These are phyloP conservation scores for Camelina laxa DNA, from an alignment of 345 rosid species.

Conservation along the genomic window DNA sequence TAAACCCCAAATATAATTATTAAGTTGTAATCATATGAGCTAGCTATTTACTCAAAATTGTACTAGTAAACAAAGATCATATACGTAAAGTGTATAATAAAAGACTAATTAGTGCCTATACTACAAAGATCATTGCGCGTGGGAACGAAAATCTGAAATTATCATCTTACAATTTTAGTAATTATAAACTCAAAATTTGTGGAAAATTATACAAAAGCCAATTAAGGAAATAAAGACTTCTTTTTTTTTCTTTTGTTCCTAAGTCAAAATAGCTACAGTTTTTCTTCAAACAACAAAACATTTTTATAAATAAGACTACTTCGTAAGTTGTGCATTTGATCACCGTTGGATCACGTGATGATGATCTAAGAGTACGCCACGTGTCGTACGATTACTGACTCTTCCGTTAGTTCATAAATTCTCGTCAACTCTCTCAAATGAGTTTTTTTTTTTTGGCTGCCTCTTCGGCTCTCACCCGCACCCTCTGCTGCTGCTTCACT, in stretches of 20 bases:
- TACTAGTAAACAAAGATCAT: no score
- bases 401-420: constrained; percentile 34
- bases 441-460: neutral
- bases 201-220: neutral
- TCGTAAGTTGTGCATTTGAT: constrained; percentile 19
- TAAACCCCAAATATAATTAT: no score
- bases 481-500: neutral
- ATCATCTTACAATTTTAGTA: neutral
- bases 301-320: neutral
- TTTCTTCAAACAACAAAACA: constrained; percentile 2
- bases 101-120: no score
- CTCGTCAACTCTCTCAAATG: constrained; percentile 43
- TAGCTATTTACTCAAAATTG: no score
- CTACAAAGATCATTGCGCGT: neutral
- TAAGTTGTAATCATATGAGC: no score
- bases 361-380: constrained; percentile 20
- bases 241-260: neutral
- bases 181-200: constrained; percentile 8
- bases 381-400: constrained; percentile 21
- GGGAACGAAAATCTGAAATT: neutral
- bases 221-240: constrained; percentile 33
- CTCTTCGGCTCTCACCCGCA: neutral
- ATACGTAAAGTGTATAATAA: no score
- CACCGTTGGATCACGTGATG: constrained; percentile 44
- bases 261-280: constrained; percentile 39